Conservation (phyloP, 352 stramenopile species). For the Phytophthora crassamura region DNA sequence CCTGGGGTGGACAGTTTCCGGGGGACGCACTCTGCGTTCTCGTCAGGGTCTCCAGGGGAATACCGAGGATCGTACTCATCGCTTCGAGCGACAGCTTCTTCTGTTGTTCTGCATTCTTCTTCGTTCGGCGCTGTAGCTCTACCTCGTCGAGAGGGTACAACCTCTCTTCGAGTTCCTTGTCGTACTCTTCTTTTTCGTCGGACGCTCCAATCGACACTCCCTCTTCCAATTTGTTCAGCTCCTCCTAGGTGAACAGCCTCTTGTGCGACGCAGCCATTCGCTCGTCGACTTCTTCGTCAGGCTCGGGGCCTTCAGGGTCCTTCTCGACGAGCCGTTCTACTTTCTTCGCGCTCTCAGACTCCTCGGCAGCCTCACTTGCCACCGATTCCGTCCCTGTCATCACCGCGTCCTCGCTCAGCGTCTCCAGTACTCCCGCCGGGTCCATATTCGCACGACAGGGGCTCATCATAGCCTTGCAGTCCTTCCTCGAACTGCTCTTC, state of each 20-base stretch:
- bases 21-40: background rate
- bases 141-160: slow-evolving; percentile 1
- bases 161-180: slow-evolving; percentile 10
- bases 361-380: too few species aligned
- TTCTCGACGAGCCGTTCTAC: too few species aligned
- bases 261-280: background rate
- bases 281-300: too few species aligned
- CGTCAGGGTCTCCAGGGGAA: background rate
- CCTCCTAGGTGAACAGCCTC: background rate
- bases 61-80: background rate
- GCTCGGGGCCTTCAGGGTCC: too few species aligned
- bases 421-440: background rate
- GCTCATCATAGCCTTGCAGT: too few species aligned
- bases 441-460: too few species aligned
- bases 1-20: background rate
- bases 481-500: too few species aligned
- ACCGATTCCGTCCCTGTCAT: too few species aligned
- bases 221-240: background rate
- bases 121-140: background rate
- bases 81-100: background rate
- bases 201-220: background rate
- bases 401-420: too few species aligned
- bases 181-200: background rate
- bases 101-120: slow-evolving; percentile 1
- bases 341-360: too few species aligned